These are phyloP conservation scores for Candida manassasensis DNA, from an alignment of 805 yeast genomes.

Conservation along the genomic window DNA sequence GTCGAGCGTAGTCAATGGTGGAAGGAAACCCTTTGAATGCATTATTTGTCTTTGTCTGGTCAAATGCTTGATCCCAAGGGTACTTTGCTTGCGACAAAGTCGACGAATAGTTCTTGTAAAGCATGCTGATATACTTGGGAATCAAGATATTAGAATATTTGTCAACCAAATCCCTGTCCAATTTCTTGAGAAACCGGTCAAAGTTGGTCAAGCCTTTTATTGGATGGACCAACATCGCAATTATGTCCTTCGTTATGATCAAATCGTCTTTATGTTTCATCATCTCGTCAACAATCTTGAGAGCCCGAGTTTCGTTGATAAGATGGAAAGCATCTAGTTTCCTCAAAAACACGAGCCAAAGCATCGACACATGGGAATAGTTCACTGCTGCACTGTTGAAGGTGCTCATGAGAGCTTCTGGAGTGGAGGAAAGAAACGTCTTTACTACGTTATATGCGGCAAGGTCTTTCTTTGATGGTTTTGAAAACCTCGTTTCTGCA, in stretches of 20 bases:
- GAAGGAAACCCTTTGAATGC: conserved; percentile 2
- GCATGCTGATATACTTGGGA: conserved; percentile 25
- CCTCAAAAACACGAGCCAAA: conserved; percentile 34
- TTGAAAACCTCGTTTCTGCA: conserved; percentile 19
- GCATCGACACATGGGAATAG: conserved; percentile 19
- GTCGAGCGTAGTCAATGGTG: conserved; percentile 23
- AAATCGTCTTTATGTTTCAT: conserved; percentile 15
- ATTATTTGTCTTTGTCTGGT: neutral
- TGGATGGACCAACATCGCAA: conserved; percentile 27
- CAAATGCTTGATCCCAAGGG: conserved; percentile 13
- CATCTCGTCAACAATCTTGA: conserved; percentile 22
- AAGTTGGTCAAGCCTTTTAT: conserved; percentile 17
- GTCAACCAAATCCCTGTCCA: neutral
- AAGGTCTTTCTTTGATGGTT: conserved; percentile 14
- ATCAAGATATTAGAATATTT: conserved; percentile 12
- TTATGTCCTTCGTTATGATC: conserved; percentile 30
- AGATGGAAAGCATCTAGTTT: conserved; percentile 30
- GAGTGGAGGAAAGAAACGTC: conserved; percentile 23
- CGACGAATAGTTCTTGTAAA: conserved; percentile 14
- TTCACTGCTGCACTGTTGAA: conserved; percentile 27
- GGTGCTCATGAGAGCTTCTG: conserved; percentile 31
- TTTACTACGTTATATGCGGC: conserved; percentile 20
- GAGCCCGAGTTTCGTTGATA: conserved; percentile 24
- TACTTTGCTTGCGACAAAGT: conserved; percentile 6
- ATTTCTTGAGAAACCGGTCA: conserved; percentile 4